These are phyloP conservation scores for Byssochlamys sp. DNA, from an alignment of 2,329 filamentous ascomycete species.

Conservation along the genomic window DNA sequence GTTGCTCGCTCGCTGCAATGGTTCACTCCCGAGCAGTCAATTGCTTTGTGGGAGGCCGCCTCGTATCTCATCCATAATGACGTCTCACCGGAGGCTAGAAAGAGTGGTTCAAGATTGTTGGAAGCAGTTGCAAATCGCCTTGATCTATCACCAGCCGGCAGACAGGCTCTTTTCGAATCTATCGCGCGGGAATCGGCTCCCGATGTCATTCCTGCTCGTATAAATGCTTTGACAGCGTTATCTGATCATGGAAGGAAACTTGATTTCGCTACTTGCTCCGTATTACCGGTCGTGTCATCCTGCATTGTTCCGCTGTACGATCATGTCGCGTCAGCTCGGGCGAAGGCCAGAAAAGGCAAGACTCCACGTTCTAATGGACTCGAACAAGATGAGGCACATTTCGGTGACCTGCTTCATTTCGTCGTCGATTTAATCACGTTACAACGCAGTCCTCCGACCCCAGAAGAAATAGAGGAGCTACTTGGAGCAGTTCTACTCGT, in stretches of 20 bases:
- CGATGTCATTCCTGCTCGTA: constrained; percentile 29
- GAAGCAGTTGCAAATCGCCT: constrained; percentile 29
- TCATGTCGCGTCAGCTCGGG: constrained; percentile 24
- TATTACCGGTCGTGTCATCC: constrained; percentile 30
- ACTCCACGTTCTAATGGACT: constrained; percentile 21
- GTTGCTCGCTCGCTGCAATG: constrained; percentile 23
- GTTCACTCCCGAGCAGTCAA: constrained; percentile 31
- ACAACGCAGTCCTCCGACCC: constrained; percentile 28
- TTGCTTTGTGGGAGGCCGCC: constrained; percentile 31
- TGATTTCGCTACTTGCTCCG: constrained; percentile 30
- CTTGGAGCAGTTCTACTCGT: constrained; percentile 29
- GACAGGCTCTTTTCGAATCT: constrained; percentile 25
- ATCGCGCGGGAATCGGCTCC: constrained; percentile 24
- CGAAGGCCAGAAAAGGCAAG: constrained; percentile 30
- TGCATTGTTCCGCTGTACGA: constrained; percentile 33
- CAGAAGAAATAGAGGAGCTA: constrained; percentile 28
- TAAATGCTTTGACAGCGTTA: constrained; percentile 30
- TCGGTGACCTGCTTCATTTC: constrained; percentile 33
- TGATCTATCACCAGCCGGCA: constrained; percentile 27
- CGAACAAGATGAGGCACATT: constrained; percentile 24
- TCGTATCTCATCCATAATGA: constrained; percentile 28
- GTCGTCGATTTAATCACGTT: constrained; percentile 34
- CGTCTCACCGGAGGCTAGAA: constrained; percentile 26
- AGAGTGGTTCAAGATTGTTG: constrained; percentile 25
- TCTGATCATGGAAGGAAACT: constrained; percentile 36